These are phyloP conservation scores for Cercis canadensis DNA, from an alignment of 306 rosid genomes.

Conservation along the genomic window DNA sequence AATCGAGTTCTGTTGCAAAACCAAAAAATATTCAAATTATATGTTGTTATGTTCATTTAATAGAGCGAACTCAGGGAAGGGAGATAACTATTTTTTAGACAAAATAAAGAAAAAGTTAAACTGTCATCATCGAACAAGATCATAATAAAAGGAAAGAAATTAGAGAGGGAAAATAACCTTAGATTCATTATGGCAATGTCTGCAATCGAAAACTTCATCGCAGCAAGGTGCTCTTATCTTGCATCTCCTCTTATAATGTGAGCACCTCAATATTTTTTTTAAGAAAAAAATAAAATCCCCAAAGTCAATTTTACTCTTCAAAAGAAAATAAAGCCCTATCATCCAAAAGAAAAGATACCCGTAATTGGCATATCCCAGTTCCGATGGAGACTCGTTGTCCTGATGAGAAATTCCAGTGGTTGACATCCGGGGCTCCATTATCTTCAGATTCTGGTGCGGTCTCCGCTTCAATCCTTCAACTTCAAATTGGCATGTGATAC, in stretches of 20 bases:
- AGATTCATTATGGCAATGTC: constrained; percentile 46
- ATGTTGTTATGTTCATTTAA: constrained; percentile 3
- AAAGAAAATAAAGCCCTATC: too few species aligned
- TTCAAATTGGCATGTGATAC: too few species aligned
- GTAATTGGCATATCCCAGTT: constrained; percentile 23
- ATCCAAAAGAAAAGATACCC: constrained; percentile 19
- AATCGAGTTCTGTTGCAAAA: constrained; percentile 60
- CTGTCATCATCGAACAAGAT: background rate
- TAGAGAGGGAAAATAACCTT: constrained; percentile 32
- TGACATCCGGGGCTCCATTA: constrained; percentile 14
- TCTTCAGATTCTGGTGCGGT: too few species aligned
- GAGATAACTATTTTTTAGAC: background rate
- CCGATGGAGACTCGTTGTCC: background rate
- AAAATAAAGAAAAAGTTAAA: background rate
- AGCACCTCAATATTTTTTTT: constrained; percentile 31
- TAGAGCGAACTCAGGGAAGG: background rate
- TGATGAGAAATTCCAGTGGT: background rate
- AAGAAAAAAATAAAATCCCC: too few species aligned
- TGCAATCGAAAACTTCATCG: constrained; percentile 41
- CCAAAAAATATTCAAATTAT: background rate
- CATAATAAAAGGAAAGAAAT: background rate
- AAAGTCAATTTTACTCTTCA: too few species aligned
- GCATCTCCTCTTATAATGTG: constrained; percentile 52
- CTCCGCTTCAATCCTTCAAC: too few species aligned
- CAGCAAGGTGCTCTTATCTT: constrained; percentile 49